phyloP scores from a whole-genome alignment of 345 rosid species.

The Hibiscus mutabilis region DNA sequence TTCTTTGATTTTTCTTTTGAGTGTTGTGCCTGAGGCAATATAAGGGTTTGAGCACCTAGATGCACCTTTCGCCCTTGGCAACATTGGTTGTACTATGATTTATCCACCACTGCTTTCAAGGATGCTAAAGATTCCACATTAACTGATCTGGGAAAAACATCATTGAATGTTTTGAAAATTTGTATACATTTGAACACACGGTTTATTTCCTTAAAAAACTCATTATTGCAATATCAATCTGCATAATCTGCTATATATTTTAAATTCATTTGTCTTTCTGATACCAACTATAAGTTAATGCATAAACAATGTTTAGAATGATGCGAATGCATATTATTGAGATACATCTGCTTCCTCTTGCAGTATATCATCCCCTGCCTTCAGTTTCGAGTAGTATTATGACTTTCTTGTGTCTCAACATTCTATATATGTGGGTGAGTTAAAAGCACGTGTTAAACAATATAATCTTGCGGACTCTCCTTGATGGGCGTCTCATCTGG shows the following conservation, averaged over 20 bases:
- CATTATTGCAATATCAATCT: neutral
- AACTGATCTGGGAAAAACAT: neutral
- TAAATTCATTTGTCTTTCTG: neutral
- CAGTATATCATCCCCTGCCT: constrained; percentile 19
- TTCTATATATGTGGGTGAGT: constrained; percentile 22
- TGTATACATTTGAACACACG: neutral
- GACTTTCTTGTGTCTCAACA: constrained; percentile 27
- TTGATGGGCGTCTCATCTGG: constrained; percentile 4
- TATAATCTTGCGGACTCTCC: constrained; percentile 1
- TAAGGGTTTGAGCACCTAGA: neutral
- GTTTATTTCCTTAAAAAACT: neutral
- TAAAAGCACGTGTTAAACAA: constrained; percentile 13
- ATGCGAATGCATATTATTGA: constrained; percentile 16
- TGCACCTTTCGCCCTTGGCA: neutral
- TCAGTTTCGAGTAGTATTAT: constrained; percentile 23
- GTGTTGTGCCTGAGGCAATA: neutral
- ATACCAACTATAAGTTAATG: constrained; percentile 8
- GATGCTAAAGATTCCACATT: neutral
- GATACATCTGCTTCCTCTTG: constrained; percentile 17
- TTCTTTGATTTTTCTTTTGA: neutral
- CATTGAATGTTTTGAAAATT: neutral
- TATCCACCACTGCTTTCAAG: neutral
- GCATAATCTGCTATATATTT: neutral
- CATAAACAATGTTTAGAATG: constrained; percentile 2
- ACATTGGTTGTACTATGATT: neutral